Base-by-base conservation (phyloP, 352 stramenopile species). In the Phytophthora palmivora region DNA sequence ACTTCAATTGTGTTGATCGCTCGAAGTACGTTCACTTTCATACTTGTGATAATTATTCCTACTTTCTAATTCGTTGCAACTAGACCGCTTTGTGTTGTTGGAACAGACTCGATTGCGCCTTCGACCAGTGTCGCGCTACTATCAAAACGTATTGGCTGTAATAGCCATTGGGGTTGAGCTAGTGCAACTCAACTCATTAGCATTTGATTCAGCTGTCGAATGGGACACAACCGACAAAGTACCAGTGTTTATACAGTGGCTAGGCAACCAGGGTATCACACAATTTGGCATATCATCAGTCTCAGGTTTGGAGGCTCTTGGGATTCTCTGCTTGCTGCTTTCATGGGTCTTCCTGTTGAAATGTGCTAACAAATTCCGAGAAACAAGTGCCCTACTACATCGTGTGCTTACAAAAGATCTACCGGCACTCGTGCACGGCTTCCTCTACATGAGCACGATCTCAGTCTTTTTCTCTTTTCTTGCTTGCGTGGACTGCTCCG, bases 291-390 rank as follows among this genome's bases (percentile, higher is more conserved):
- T 69, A 15, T 60, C 54, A 6, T 58, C 53, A 6, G 38, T 38
- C 15, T 41, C 61, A 3, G 61, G 59, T 22, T 18, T 69, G 0
- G 38, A 54, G 15, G 59, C 37, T 6, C 60, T 89, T 10, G 70
- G 76, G 10, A 65, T 87, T 44, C 52, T 67, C 0, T 4, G 66
- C 2, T 42, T 66, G 32, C 50, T 89, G 12, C 2, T 69, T 8
- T 22, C 64, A 7, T 89, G 75, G 71, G 72, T 84, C 36, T n/a
- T 88, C 16, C 50, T 86, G 47, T 54, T 89, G 53, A 89, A 89
- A 60, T 82, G 77, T n/a, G 73, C 77, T 14, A 89, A 89, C 73
- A 84, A 84, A 42, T 89, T 89, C 58, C 80, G 81, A 46, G 78
- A 89, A 28, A 84, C 62, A 26, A 87, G 71, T 33, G 65, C 65